Evolutionary conservation across 192 early-diverging fungal species (phyloP).

Genomic region (Gigaspora rosea): DNA sequence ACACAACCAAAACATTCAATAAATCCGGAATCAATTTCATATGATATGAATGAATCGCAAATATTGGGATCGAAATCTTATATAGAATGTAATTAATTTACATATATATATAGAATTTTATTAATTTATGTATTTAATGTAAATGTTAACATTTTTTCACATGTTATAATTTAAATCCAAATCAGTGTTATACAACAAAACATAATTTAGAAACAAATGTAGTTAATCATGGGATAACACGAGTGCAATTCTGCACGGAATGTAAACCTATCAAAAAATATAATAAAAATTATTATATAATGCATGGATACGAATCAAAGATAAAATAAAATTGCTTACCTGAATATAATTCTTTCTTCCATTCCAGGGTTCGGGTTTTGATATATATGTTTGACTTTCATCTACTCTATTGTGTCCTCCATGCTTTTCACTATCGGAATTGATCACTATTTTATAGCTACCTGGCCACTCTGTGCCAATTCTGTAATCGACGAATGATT

Average conservation of each 20-base stretch:
- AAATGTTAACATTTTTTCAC: no score
- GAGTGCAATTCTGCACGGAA: slow-evolving; percentile 72
- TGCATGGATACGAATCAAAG: neutral
- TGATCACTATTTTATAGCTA: slow-evolving; percentile 72
- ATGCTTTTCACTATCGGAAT: slow-evolving; percentile 76
- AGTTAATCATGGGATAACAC: slow-evolving; percentile 50
- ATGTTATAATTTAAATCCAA: no score
- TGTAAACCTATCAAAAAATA: slow-evolving; percentile 54
- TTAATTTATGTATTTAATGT: no score
- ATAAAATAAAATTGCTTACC: slow-evolving; percentile 33
- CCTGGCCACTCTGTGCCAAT: slow-evolving; percentile 74
- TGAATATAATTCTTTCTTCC: slow-evolving; percentile 76
- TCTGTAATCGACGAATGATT: slow-evolving; percentile 87
- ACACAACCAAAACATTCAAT: no score
- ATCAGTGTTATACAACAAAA: no score
- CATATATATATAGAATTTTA: no score
- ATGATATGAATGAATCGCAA: no score
- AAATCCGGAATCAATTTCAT: no score
- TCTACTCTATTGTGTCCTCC: slow-evolving; percentile 83
- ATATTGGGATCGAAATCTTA: no score
- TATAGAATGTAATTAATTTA: no score
- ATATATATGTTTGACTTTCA: slow-evolving; percentile 59
- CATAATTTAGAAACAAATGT: no score
- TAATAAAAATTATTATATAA: neutral
- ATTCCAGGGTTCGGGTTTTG: slow-evolving; percentile 74